Evolutionary conservation across 1,284 basidiomycete genomes (phyloP), one percentile per base, ranked within the genome.

Genomic region (Albatrellus sp.): DNA sequence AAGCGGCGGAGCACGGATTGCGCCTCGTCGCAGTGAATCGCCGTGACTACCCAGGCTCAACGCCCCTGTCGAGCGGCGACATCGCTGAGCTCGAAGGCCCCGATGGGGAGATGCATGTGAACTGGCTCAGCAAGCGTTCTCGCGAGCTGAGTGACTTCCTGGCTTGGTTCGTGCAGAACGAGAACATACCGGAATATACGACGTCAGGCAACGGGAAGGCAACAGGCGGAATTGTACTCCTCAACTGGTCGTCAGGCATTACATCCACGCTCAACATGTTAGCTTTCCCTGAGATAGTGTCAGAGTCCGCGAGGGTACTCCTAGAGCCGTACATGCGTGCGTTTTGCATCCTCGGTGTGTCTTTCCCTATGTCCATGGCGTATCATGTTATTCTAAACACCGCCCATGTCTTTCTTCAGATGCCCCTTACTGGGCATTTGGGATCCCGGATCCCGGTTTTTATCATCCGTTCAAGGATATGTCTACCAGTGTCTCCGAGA

Each of bases 231-330:
- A 2, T 44, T 7, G 35, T 31, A 7, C 10, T 44, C 5, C 24
- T 44, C 7, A 36, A 14, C 4, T 44, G 42, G 42, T 37, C 35
- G 13, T 37, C 81, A 48, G 90, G 24, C 7, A 44, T 37, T 30
- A 31, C 35, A 12, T 14, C 35, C 7, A 12, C 32, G 10, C 19
- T 44, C 3, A 36, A n/a, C 6, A 9, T 44, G 16, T 34, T 44
- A 12, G 10, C 42, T 9, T 24, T 37, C 16, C 36, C 38, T 2
- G 28, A 29, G 7, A 7, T 17, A 29, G 20, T 37, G 7, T 16
- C 35, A 10, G 14, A 28, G 8, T 20, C 37, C 13, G 19, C 13
- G 3, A 37, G 33, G 13, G 13, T 17, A 7, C 11, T 19, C 5
- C n/a, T 44, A 2, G 42, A 37, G 20, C 34, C 42, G 1, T 44